Base-by-base conservation (phyloP, 2,329 filamentous ascomycete genomes). In the Beauveria sp. region DNA sequence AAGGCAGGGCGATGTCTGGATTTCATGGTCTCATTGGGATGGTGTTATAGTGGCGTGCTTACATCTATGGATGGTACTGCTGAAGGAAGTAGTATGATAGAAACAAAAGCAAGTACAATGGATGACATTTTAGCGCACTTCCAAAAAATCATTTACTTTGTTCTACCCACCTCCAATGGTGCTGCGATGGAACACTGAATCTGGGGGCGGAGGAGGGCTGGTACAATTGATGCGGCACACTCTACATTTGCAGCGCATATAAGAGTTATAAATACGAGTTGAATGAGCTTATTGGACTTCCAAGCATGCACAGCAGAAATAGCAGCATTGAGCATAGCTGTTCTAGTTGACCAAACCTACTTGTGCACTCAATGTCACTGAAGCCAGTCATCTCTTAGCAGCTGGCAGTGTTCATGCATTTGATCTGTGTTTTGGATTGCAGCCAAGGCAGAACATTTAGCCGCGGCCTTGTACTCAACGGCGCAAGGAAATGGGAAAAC, bases 1-100 rank as follows among this genome's bases (percentile, higher is more conserved):
- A 92, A 83, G 61, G 61, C 52, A 62, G 52, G 61, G 61, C 59
- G 73, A 70, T 68, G 71, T 70, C 71, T 73, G 69, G 76, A 73
- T 75, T 80, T 80, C 75, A 79, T 79, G 80, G 79, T 80, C 76
- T 78, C 78, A 80, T 78, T 81, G 80, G 81, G 80, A 83, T 83
- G 84, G 85, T 85, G 84, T 87, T 86, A 81, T 80, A 80, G 78
- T 81, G 74, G 74, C 74, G 76, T 75, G 81, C 80, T 83, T 84
- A 80, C 81, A 84, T 82, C 81, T 79, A 80, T 81, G 77, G 77
- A 80, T 75, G 72, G 73, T 77, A 76, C 75, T 77, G 75, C 74
- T 70, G 68, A 74, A 73, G 73, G 77, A 77, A 77, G 76, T 74
- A 74, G 73, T 74, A 73, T 75, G 75, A 72, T 77, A 80, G 75